Base-by-base conservation (phyloP, 768 basidiomycete species). In the Suillus plorans region DNA sequence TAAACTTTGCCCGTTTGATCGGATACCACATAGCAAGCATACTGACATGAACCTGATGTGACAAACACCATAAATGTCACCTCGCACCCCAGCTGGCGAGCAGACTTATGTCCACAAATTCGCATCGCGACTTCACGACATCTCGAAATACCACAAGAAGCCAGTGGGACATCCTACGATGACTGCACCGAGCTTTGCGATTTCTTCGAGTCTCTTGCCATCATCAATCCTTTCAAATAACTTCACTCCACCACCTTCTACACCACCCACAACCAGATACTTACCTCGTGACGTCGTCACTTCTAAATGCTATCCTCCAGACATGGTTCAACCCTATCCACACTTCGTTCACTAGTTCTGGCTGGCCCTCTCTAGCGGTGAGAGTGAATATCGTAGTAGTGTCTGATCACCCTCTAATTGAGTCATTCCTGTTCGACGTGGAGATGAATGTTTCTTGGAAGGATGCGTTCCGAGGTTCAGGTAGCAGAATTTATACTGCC, bases 381-480 rank as follows among this genome's bases (percentile, higher is more conserved):
- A 88, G 79, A 7, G 84, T 79, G 76, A 89, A 92, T 41, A 93
- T 83, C 5, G 90, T 82, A 66, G 94, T 85, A 39, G 85, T 84
- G 73, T 94, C n/a, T n/a, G n/a, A n/a, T n/a, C 92, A 28, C 92
- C 91, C 55, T 82, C 85, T 0, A 85, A 80, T 22, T 85, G 82
- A 5, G 69, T 91, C 86, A 69, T 92, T 89, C 36, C 92, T 82
- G 74, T 93, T 94, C 4, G 91, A 89, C 16, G 85, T 77, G 71
- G 92, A 94, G 18, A 93, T 76, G 73, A 89, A 89, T 2, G 85
- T 80, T 0, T 76, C 79, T 0, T 86, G 79, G 77, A 82, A 89
- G 5, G 80, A 70, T 5, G 75, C 50, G 66, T 86, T 87, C 31
- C 5, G 31, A 16, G 86, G 79, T 6, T 76, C 69, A 0, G 89